Evolutionary conservation across 495 filamentous ascomycete species (phyloP).

Genomic region (Durotheca rogersii): DNA sequence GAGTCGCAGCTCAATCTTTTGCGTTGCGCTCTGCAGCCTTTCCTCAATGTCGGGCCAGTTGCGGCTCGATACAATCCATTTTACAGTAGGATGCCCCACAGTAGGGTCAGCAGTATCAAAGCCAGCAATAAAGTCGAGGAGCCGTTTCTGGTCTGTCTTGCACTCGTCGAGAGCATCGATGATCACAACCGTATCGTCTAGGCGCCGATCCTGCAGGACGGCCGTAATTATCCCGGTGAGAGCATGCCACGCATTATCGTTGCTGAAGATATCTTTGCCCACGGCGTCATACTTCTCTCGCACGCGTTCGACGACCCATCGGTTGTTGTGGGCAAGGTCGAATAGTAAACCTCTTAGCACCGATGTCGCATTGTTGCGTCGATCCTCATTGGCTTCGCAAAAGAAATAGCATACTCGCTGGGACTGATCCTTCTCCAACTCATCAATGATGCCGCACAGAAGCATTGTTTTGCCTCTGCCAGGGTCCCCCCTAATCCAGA

Average conservation of each 20-base stretch:
- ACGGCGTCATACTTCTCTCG: conserved; percentile 34
- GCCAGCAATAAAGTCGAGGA: conserved; percentile 40
- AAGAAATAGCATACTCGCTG: conserved; percentile 46
- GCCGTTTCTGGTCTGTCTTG: conserved; percentile 22
- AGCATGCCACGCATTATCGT: background rate
- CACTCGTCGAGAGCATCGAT: conserved; percentile 57
- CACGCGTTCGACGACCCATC: conserved; percentile 36
- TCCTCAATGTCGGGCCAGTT: conserved; percentile 40
- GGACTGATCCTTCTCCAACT: conserved; percentile 23
- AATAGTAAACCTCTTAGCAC: conserved; percentile 48
- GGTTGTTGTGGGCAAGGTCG: conserved; percentile 39
- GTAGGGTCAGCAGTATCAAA: conserved; percentile 12
- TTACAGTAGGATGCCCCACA: too few species aligned
- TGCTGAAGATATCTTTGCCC: background rate
- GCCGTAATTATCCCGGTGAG: background rate
- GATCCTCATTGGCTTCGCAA: conserved; percentile 39
- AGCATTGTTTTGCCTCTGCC: conserved; percentile 57
- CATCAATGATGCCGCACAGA: conserved; percentile 44
- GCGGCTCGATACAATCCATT: conserved; percentile 47
- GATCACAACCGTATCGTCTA: conserved; percentile 33
- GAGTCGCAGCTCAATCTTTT: conserved; percentile 40
- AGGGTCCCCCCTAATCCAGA: conserved; percentile 51
- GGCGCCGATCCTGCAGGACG: background rate
- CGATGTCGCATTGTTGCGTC: conserved; percentile 43
- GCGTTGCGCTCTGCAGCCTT: conserved; percentile 22